Percentiles rank a stretch among this genome's conserved stretches.
Evolutionary conservation across 1,284 basidiomycete genomes (phyloP).

Genomic region (Moesziomyces parantarcticus): DNA sequence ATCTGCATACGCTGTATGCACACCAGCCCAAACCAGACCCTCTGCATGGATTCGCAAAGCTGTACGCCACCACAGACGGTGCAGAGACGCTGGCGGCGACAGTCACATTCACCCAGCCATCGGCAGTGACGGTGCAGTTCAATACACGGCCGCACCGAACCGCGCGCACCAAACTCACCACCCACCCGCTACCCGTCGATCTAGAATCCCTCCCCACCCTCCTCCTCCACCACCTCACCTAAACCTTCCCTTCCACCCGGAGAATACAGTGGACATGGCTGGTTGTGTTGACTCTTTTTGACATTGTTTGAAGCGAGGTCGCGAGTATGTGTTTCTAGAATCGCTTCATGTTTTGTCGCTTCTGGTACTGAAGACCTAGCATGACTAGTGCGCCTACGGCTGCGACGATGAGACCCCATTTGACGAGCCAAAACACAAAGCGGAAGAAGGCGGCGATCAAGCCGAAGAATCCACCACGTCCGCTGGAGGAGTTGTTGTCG

Average conservation of each 20-base stretch:
- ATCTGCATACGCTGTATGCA: background rate
- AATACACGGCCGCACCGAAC: too few species aligned
- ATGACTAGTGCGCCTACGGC: slow-evolving; percentile 42
- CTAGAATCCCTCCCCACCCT: too few species aligned
- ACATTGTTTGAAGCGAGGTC: too few species aligned
- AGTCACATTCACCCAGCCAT: slow-evolving; percentile 16
- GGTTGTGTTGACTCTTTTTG: too few species aligned
- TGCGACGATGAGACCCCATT: slow-evolving; percentile 52
- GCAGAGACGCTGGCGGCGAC: slow-evolving; percentile 12
- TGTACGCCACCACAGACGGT: background rate
- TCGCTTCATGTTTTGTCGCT: slow-evolving; percentile 45
- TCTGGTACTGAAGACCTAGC: slow-evolving; percentile 50
- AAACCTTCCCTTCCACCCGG: too few species aligned
- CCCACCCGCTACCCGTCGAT: too few species aligned
- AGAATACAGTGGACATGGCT: too few species aligned
- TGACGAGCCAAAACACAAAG: slow-evolving; percentile 42
- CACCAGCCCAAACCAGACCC: background rate
- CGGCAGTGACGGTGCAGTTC: too few species aligned
- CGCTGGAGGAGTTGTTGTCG: background rate
- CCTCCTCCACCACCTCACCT: too few species aligned
- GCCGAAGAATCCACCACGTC: slow-evolving; percentile 15
- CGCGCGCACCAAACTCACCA: too few species aligned
- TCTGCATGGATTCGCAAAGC: slow-evolving; percentile 15
- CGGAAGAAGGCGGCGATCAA: slow-evolving; percentile 28
- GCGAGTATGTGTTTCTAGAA: slow-evolving; percentile 9